Evolutionary conservation across 2,329 filamentous ascomycete species (phyloP).

Genomic region (Botryotinia narcissicola): DNA sequence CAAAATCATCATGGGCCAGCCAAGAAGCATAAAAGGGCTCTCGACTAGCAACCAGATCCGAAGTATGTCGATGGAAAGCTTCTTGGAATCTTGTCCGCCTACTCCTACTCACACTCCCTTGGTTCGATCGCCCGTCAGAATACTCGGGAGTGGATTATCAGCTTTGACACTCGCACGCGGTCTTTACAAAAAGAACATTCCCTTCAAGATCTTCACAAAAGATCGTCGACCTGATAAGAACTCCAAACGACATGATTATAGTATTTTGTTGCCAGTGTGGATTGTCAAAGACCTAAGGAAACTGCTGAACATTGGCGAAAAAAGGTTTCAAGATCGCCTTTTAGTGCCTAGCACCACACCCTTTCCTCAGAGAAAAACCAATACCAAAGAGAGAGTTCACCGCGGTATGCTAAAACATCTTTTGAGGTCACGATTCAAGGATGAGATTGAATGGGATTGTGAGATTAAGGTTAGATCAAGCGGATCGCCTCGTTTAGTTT

Average conservation of each 20-base stretch:
- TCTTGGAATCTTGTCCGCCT: background rate
- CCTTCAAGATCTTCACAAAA: conserved; percentile 4
- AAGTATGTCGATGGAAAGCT: background rate
- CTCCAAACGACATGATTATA: background rate
- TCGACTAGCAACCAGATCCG: background rate
- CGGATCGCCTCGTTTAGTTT: background rate
- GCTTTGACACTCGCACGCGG: background rate
- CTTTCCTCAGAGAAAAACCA: background rate
- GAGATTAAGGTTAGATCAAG: background rate
- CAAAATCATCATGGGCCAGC: background rate
- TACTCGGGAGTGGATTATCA: conserved; percentile 9
- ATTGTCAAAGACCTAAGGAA: background rate
- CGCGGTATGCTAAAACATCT: background rate
- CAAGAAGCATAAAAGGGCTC: background rate
- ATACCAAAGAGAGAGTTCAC: background rate
- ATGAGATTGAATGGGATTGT: conserved; percentile 4
- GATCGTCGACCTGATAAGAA: background rate
- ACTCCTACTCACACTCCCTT: background rate
- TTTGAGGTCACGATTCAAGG: background rate
- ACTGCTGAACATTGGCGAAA: background rate
- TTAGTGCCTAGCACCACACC: background rate
- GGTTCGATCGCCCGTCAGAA: background rate
- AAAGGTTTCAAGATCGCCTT: background rate
- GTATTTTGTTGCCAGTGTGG: background rate
- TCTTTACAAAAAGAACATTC: background rate